phyloP scores from a whole-genome alignment of 169 alveolate genomes.

The Babesia bigemina region DNA sequence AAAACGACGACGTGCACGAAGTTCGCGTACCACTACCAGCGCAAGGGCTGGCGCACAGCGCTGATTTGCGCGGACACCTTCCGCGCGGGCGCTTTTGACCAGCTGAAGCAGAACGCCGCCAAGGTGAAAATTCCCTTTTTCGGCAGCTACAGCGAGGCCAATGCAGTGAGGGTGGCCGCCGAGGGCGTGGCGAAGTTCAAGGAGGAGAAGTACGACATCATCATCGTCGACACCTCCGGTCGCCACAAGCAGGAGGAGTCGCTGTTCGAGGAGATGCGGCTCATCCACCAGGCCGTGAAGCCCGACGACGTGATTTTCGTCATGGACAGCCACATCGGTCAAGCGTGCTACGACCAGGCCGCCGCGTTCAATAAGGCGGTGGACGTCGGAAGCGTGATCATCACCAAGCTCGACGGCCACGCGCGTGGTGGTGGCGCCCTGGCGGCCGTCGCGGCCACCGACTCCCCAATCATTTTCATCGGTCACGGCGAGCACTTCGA shows the following conservation, averaged over 20 bases:
- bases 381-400: constrained; percentile 96
- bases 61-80: constrained; percentile 99
- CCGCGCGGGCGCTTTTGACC: constrained; percentile 99
- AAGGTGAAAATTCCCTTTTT: constrained; percentile 97
- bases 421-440: constrained; percentile 99
- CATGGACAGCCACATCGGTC: constrained; percentile 98
- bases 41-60: constrained; percentile 97
- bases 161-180: constrained; percentile 97
- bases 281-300: constrained; percentile 91
- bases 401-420: constrained; percentile 99
- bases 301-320: constrained; percentile 97
- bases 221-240: constrained; percentile 99
- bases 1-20: constrained; percentile 99
- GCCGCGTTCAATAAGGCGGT: constrained; percentile 95
- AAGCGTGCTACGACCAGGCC: constrained; percentile 99
- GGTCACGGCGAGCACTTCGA: constrained; percentile 99
- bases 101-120: constrained; percentile 99
- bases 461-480: constrained; percentile 90
- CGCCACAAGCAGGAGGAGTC: constrained; percentile 99
- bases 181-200: constrained; percentile 97
- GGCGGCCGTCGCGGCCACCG: constrained; percentile 97
- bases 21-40: constrained; percentile 95
- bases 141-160: constrained; percentile 98
- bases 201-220: constrained; percentile 93
- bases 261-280: constrained; percentile 98